Conservation (phyloP, 208 protist genomes). For the Trypanosoma boissoni region DNA sequence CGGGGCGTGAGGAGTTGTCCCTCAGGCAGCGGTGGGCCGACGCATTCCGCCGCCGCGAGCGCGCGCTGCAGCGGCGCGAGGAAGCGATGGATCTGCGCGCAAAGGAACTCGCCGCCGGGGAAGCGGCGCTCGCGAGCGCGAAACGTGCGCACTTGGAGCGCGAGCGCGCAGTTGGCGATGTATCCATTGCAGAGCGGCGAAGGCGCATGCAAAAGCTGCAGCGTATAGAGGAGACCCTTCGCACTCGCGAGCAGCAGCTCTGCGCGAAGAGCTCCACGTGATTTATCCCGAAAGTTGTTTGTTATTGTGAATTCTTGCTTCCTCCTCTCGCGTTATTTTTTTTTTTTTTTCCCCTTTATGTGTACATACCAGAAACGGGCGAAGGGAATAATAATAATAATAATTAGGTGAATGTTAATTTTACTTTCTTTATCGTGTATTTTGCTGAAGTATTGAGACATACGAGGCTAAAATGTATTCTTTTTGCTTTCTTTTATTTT, state of each 20-base stretch:
- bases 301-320: background rate
- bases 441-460: too few relatives aligned
- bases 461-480: too few relatives aligned
- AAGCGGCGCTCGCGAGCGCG: slow-evolving; percentile 1
- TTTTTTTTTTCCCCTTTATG: slow-evolving; percentile 7
- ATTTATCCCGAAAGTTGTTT: background rate
- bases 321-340: background rate
- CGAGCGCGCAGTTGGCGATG: slow-evolving; percentile 1
- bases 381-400: too few relatives aligned
- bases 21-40: slow-evolving; percentile 8
- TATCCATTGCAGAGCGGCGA: slow-evolving; percentile 10
- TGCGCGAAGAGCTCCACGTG: background rate
- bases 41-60: slow-evolving; percentile 9
- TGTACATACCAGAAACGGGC: background rate
- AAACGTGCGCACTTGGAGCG: background rate
- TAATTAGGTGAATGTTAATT: too few relatives aligned
- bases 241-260: slow-evolving; percentile 2
- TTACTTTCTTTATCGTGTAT: too few relatives aligned
- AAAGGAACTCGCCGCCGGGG: background rate
- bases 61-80: background rate
- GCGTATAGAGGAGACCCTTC: slow-evolving; percentile 6
- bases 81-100: slow-evolving; percentile 2
- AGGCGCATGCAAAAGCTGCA: slow-evolving; percentile 14
- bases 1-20: slow-evolving; percentile 1
- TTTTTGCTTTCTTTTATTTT: too few relatives aligned